A percentile compares a stretch with the other conserved stretches of the same genome.
phyloP scores from a whole-genome alignment of 1,284 basidiomycete genomes.

The Heterobasidion irregulare region DNA sequence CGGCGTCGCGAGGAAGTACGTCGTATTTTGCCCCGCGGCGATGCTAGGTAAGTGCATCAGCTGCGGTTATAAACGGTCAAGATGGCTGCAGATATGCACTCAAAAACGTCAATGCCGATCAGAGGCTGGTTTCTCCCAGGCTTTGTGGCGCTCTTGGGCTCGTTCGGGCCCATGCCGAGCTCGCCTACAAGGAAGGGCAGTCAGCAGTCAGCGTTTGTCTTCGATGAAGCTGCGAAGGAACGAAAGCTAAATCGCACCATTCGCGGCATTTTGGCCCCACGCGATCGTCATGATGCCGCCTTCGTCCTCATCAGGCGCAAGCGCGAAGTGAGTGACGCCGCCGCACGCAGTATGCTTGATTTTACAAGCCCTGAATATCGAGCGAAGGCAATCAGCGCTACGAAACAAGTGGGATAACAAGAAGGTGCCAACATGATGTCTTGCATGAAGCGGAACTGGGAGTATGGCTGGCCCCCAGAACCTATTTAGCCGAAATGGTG shows the following conservation, averaged over 20 bases:
- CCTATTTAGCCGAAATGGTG: slow-evolving; percentile 28
- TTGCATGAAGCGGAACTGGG: slow-evolving; percentile 72
- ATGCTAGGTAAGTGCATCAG: slow-evolving; percentile 38
- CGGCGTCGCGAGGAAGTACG: slow-evolving; percentile 70
- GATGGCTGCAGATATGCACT: slow-evolving; percentile 35
- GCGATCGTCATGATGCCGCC: slow-evolving; percentile 67
- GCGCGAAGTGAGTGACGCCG: slow-evolving; percentile 85
- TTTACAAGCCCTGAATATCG: slow-evolving; percentile 57
- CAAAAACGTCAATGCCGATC: slow-evolving; percentile 67
- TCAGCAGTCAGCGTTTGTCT: neutral
- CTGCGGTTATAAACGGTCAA: slow-evolving; percentile 1
- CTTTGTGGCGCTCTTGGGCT: slow-evolving; percentile 84
- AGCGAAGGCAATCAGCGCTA: slow-evolving; percentile 1
- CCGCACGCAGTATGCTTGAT: slow-evolving; percentile 64
- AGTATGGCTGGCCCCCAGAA: slow-evolving; percentile 76
- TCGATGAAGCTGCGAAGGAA: neutral
- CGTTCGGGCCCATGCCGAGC: slow-evolving; percentile 73
- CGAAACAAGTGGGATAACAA: slow-evolving; percentile 5
- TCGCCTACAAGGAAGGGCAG: slow-evolving; percentile 38
- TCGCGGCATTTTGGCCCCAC: slow-evolving; percentile 79
- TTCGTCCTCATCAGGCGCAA: slow-evolving; percentile 66
- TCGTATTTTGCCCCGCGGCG: slow-evolving; percentile 80
- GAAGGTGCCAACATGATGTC: slow-evolving; percentile 56
- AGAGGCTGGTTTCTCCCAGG: slow-evolving; percentile 70
- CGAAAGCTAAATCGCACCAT: slow-evolving; percentile 34